Evolutionary conservation across 768 basidiomycete genomes (phyloP).

Genomic region (Amanita muscaria): DNA sequence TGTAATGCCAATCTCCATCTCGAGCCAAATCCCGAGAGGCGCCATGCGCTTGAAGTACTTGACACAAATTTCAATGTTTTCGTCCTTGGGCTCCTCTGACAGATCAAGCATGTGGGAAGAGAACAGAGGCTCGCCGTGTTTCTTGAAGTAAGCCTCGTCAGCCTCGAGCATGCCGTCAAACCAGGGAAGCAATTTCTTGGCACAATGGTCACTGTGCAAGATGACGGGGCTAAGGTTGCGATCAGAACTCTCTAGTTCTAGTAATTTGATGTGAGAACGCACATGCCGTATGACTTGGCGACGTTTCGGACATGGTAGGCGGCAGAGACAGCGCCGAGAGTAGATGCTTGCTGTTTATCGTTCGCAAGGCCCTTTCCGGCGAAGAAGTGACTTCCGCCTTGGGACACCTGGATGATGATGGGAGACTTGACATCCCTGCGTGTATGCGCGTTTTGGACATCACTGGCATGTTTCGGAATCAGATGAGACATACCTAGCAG

Average conservation of each 20-base stretch:
- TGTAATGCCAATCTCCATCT: conserved; percentile 99
- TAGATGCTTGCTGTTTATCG: conserved; percentile 92
- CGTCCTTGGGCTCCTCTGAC: conserved; percentile 84
- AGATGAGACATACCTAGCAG: conserved; percentile 59
- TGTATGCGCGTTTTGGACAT: conserved; percentile 7
- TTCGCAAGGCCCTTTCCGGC: conserved; percentile 95
- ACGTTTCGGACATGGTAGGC: conserved; percentile 87
- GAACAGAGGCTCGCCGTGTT: conserved; percentile 81
- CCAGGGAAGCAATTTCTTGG: conserved; percentile 96
- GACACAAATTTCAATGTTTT: conserved; percentile 90
- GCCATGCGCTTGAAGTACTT: conserved; percentile 97
- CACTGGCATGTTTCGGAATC: neutral
- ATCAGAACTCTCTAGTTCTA: no score
- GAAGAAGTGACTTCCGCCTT: conserved; percentile 93
- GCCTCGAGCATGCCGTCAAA: conserved; percentile 99
- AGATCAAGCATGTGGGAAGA: conserved; percentile 99
- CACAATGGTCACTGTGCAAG: conserved; percentile 98
- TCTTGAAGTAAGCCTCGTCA: conserved; percentile 87
- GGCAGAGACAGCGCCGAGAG: conserved; percentile 85
- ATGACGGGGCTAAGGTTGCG: conserved; percentile 69
- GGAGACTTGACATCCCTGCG: conserved; percentile 89
- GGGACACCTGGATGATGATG: conserved; percentile 96
- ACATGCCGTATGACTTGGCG: conserved; percentile 90
- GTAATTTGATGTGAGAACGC: conserved; percentile 27
- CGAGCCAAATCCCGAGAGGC: conserved; percentile 87